Percentiles rank a stretch among this genome's conserved stretches.
Evolutionary conservation across 2,329 filamentous ascomycete species (phyloP).

Genomic region (Penicillium glabrum): DNA sequence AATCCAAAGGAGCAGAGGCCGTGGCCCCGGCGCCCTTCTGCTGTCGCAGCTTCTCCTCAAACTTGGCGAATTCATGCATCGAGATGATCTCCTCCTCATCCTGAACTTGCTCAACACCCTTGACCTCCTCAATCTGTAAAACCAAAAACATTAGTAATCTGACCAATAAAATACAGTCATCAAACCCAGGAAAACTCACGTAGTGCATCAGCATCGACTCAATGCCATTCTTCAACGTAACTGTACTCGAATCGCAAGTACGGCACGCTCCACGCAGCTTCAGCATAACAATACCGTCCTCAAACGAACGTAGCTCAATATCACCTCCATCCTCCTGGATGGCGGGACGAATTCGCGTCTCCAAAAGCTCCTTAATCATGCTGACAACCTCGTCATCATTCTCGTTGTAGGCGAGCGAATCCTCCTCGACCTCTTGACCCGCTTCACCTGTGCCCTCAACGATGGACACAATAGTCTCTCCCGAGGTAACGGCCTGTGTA

Average conservation of each 20-base stretch:
- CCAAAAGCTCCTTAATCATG: slow-evolving; percentile 97
- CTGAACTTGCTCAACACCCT: slow-evolving; percentile 85
- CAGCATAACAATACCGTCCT: slow-evolving; percentile 77
- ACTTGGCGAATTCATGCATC: slow-evolving; percentile 84
- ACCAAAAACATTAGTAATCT: slow-evolving; percentile 13
- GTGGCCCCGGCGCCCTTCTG: slow-evolving; percentile 56
- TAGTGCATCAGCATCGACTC: slow-evolving; percentile 99
- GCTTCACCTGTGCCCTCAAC: slow-evolving; percentile 60
- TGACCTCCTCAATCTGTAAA: slow-evolving; percentile 84
- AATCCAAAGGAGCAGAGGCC: slow-evolving; percentile 55
- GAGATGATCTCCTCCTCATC: slow-evolving; percentile 91
- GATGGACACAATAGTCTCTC: slow-evolving; percentile 75
- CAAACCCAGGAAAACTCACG: slow-evolving; percentile 53
- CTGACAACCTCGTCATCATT: slow-evolving; percentile 91
- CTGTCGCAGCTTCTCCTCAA: slow-evolving; percentile 77
- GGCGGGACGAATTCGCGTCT: slow-evolving; percentile 89
- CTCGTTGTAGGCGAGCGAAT: slow-evolving; percentile 80
- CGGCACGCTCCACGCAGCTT: slow-evolving; percentile 91
- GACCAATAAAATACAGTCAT: not conserved
- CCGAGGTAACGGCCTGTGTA: slow-evolving; percentile 84
- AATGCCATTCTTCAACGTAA: slow-evolving; percentile 95
- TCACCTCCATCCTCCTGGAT: slow-evolving; percentile 98
- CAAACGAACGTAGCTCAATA: slow-evolving; percentile 91
- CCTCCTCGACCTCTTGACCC: slow-evolving; percentile 56
- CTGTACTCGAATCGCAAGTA: slow-evolving; percentile 94